Conservation (phyloP, 257 asterid species). For the Fraxinus anomala region DNA sequence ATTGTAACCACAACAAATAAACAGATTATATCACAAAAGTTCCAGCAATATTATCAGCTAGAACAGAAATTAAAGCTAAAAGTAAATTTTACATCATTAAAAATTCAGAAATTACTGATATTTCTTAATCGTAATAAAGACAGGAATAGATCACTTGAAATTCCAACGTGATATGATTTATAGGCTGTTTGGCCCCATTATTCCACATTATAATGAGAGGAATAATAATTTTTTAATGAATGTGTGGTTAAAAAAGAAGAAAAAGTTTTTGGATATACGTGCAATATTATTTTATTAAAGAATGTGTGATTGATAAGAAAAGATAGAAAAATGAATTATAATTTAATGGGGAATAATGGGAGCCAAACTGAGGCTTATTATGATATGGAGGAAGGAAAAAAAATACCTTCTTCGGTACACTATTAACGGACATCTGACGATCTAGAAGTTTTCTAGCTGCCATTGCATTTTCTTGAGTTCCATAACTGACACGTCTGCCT, state of each 20-base stretch:
- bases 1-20: neutral
- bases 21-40: neutral
- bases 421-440: constrained; percentile 93
- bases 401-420: constrained; percentile 90
- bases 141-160: constrained; percentile 12
- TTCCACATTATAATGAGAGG: no score
- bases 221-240: no score
- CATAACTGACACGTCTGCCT: constrained; percentile 97
- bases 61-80: constrained; percentile 7
- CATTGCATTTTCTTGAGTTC: constrained; percentile 97
- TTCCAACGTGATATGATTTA: neutral
- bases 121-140: neutral
- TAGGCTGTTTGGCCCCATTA: neutral
- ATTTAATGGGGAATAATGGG: no score
- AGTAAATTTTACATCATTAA: neutral
- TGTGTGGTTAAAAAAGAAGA: no score
- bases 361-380: no score
- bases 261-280: no score
- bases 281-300: no score
- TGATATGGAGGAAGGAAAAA: neutral
- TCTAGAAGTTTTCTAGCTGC: constrained; percentile 97
- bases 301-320: no score
- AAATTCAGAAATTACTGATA: neutral
- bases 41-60: neutral
- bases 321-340: no score